Base-by-base conservation (phyloP, 176 grass and related monocot species). In the Carex parvula region DNA sequence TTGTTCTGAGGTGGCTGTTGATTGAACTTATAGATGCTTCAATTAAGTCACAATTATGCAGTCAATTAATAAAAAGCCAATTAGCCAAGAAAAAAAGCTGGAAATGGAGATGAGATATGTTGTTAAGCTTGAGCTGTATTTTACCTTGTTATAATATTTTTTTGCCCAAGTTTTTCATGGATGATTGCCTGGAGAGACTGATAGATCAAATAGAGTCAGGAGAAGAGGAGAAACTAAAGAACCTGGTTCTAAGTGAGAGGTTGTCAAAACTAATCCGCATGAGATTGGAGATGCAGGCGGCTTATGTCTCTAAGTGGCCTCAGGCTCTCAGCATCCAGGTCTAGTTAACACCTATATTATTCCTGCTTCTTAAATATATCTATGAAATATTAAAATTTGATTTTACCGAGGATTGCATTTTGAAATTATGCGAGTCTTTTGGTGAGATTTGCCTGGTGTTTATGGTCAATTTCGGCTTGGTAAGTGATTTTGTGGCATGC, bases 321-420 rank as follows among this genome's bases (percentile, higher is more conserved):
- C 96, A 99, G 84, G 96, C 93, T 18, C 85, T 99, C 69, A 99
- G 96, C 60, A 95, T 99, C 66, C 93, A 99, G 91, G 96, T 95
- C 67, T 20, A 52, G 22, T 13, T 55, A 1, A 37, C 55, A 44
- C 75, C 63, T 81, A 78, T 87, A 48, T 60, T 79, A 18, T 68
- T 64, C 37, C 72, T 60, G 62, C 20, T 62, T 33, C 10, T 17
- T 32, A 33, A 54, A 67, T 76, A 48, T 21, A 29, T 55, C 53
- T 84, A 70, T 72, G 54, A 81, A 24, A 33, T 55, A 30, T 54
- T 72, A 60, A 82, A 24, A 26, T 55, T 55, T 55, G 22, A 76
- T 76, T 76, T 55, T 76, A 32, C 13, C 0, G 17, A 8, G 22
- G 48, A 29, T 76, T 29, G 9, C 7, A 4, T 50, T 50, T 50